phyloP scores from a whole-genome alignment of 2,329 filamentous ascomycete genomes.

The Colletotrichum sp. region DNA sequence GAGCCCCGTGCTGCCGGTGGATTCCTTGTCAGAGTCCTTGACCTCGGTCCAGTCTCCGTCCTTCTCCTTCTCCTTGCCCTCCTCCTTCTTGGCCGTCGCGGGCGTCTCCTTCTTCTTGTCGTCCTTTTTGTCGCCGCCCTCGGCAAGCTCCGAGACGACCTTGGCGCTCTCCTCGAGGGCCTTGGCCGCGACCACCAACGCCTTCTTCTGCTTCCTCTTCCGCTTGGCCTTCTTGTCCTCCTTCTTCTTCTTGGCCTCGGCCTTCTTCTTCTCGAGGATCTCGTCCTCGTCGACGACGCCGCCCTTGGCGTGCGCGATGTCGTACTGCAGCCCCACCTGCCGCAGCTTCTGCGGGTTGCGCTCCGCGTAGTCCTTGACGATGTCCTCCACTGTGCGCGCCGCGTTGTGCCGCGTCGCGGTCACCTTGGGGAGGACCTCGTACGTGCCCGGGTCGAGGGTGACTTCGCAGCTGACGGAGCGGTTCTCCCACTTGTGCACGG shows the following conservation, averaged over 20 bases:
- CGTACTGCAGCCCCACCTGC: conserved; percentile 63
- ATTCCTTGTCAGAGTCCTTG: conserved; percentile 10
- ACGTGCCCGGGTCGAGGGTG: conserved; percentile 70
- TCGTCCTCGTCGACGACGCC: conserved; percentile 56
- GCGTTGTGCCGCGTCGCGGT: conserved; percentile 51
- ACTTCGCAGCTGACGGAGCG: conserved; percentile 76
- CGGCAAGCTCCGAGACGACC: conserved; percentile 14
- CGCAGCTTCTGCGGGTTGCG: conserved; percentile 67
- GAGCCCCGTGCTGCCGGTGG: neutral
- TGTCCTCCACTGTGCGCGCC: conserved; percentile 59
- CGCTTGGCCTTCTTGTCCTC: conserved; percentile 29
- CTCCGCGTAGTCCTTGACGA: conserved; percentile 54
- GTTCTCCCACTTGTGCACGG: conserved; percentile 47
- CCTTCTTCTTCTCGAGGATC: conserved; percentile 30
- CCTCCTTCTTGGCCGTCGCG: conserved; percentile 18
- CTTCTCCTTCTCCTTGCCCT: conserved; percentile 23
- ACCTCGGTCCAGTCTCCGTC: neutral
- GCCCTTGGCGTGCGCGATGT: conserved; percentile 65
- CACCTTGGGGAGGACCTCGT: conserved; percentile 73
- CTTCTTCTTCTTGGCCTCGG: conserved; percentile 29
- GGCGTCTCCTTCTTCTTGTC: conserved; percentile 11
- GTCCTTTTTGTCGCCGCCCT: conserved; percentile 2
- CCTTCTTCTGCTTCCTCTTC: conserved; percentile 22
- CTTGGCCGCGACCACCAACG: conserved; percentile 8
- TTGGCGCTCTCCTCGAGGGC: conserved; percentile 24